Evolutionary conservation across 805 yeast species (phyloP).

Genomic region (Monosporozyma solicola): DNA sequence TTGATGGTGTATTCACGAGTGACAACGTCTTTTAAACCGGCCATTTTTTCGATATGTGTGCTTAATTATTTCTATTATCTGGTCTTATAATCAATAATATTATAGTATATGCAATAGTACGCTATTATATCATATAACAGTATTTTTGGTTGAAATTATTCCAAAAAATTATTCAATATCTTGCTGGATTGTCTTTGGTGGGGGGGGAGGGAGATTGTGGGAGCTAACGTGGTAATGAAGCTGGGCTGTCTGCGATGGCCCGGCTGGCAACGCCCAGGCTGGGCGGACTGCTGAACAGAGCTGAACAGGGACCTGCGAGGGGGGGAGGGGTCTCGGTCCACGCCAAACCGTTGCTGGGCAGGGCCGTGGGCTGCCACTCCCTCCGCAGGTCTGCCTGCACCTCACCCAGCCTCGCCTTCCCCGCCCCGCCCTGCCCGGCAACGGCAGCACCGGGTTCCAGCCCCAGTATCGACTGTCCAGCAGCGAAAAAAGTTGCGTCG

Average conservation of each 20-base stretch:
- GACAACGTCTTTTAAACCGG: slow-evolving; percentile 91
- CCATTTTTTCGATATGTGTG: slow-evolving; percentile 28
- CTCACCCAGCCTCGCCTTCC: too few species aligned
- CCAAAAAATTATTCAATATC: neutral
- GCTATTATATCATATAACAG: neutral
- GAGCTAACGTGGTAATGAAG: neutral
- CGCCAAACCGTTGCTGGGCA: too few species aligned
- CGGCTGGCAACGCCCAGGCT: too few species aligned
- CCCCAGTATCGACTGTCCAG: too few species aligned
- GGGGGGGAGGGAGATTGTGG: neutral
- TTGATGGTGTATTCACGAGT: slow-evolving; percentile 99
- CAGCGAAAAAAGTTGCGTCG: neutral
- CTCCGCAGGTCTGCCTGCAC: too few species aligned
- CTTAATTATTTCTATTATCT: slow-evolving; percentile 3
- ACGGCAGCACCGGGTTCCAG: too few species aligned
- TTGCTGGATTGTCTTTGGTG: neutral
- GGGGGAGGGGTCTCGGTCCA: too few species aligned
- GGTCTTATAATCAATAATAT: slow-evolving; percentile 6
- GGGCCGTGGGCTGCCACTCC: too few species aligned
- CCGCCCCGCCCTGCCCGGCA: too few species aligned
- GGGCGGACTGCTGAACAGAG: too few species aligned
- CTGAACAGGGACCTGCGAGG: too few species aligned
- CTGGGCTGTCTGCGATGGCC: neutral
- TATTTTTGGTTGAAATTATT: neutral
- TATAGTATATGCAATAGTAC: neutral